These are phyloP conservation scores for Gonium pectorale DNA, from an alignment of 139 green algal species.

Conservation along the genomic window DNA sequence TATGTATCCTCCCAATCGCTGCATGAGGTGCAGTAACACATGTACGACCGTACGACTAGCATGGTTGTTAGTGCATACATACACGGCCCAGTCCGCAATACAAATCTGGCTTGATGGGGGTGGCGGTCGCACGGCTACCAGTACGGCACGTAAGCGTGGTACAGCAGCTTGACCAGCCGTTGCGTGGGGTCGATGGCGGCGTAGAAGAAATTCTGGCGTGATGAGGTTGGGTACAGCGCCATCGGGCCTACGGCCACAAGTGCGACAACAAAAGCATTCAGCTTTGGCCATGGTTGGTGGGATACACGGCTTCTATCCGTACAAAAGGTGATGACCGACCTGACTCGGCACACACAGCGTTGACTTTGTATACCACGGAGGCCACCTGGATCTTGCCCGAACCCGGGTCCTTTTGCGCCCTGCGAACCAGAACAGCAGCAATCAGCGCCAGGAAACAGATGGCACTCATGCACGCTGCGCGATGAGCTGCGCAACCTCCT, in stretches of 20 bases:
- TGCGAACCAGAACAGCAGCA: conserved; percentile 25
- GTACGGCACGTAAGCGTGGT: conserved; percentile 65
- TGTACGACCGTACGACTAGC: background rate
- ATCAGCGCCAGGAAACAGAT: background rate
- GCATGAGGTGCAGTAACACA: too few relatives aligned
- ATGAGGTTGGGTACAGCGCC: conserved; percentile 55
- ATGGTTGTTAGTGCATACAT: background rate
- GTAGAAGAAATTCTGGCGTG: conserved; percentile 66
- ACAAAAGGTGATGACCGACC: too few relatives aligned
- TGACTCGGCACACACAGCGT: conserved; percentile 26
- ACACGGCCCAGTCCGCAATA: too few relatives aligned
- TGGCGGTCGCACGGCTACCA: too few relatives aligned
- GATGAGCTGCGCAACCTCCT: background rate
- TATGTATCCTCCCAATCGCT: too few relatives aligned
- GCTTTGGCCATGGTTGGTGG: background rate
- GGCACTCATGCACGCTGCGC: background rate
- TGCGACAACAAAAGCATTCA: background rate
- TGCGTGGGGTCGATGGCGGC: conserved; percentile 57
- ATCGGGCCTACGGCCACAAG: conserved; percentile 8
- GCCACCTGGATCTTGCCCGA: conserved; percentile 55
- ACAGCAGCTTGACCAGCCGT: conserved; percentile 52
- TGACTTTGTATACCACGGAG: conserved; percentile 57
- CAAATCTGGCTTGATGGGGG: too few relatives aligned
- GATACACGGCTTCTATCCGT: too few relatives aligned
- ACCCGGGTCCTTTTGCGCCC: conserved; percentile 62